A percentile compares a stretch with the other conserved stretches of the same genome.
phyloP scores from a whole-genome alignment of 495 filamentous ascomycete genomes.

The Aspergillus steynii region DNA sequence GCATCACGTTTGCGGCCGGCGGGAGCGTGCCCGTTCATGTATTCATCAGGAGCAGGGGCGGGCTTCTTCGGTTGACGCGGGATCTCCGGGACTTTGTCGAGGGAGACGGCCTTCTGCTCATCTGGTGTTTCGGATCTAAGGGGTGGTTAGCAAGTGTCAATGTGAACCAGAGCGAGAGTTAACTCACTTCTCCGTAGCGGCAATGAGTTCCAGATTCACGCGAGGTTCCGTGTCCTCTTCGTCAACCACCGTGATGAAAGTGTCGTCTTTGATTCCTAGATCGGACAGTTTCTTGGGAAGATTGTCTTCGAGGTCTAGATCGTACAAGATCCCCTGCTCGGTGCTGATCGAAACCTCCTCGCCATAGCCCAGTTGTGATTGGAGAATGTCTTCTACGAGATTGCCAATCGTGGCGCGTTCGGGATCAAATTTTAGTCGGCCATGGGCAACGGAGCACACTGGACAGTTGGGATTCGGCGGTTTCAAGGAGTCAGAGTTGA shows the following conservation, averaged over 20 bases:
- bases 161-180: not conserved
- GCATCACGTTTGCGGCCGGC: conserved; percentile 47
- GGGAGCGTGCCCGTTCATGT: conserved; percentile 23
- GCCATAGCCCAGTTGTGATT: conserved; percentile 70
- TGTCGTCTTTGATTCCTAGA: conserved; percentile 69
- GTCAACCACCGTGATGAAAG: conserved; percentile 81
- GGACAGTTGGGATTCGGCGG: conserved; percentile 78
- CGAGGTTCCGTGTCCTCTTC: conserved; percentile 79
- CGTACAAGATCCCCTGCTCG: conserved; percentile 75
- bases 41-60: conserved; percentile 18
- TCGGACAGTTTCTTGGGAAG: conserved; percentile 74
- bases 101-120: conserved; percentile 45
- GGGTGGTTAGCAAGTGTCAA: conserved; percentile 12
- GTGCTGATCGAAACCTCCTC: conserved; percentile 79
- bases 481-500: conserved; percentile 72
- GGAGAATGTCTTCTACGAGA: conserved; percentile 74
- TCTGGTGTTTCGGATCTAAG: conserved; percentile 28
- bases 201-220: conserved; percentile 75
- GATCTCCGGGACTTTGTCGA: conserved; percentile 50
- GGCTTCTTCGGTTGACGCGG: conserved; percentile 48
- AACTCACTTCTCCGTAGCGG: conserved; percentile 45
- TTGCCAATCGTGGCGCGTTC: conserved; percentile 75
- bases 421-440: conserved; percentile 66
- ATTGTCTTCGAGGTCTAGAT: conserved; percentile 86
- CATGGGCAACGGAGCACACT: conserved; percentile 75